Evolutionary conservation across 2,329 filamentous ascomycete genomes (phyloP), one percentile per base, ranked within the genome.

Genomic region (Beauveria pseudobassiana): DNA sequence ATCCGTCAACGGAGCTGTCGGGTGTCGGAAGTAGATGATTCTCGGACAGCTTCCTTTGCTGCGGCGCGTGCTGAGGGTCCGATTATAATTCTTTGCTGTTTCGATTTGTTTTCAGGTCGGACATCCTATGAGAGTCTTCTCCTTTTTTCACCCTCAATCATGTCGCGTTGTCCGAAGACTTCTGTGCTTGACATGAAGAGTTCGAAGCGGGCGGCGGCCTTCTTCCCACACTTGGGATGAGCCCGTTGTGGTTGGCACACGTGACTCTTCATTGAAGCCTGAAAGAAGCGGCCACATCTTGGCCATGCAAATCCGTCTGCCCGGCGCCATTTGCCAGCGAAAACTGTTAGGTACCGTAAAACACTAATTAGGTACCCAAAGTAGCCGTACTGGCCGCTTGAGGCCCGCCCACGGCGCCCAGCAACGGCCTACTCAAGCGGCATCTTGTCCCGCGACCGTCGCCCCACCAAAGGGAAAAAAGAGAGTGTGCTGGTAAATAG

Each of bases 391-490:
- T 7, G 14, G 28, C 28, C 43, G 55, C 43, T 30, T 20, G 18
- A 48, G 28, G n/a, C n/a, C 43, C 43, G 43, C 42, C 43, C 40
- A 16, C 20, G 8, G 20, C 38, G n/a, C 10, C 52, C 6, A 46
- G 18, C 8, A 34, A 48, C 12, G 20, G 22, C 26, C 9, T 28
- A 26, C 22, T 55, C 52, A 24, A 42, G 38, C 51, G 34, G 38
- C 22, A 20, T 46, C 22, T 24, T 20, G 34, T 58, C 43, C 28
- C 30, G 22, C 30, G 14, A 9, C 34, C 46, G 22, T 42, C 30
- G 55, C 45, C 55, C 55, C 55, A 58, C 55, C 45, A 50, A 16
- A 24, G 30, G 30, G 18, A 42, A 50, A 58, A 55, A 56, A 22
- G 43, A 49, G 20, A 20, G 50, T 40, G 28, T 42, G 42, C 20